Evolutionary conservation across 768 basidiomycete species (phyloP).

Genomic region (Collybia mongolica): DNA sequence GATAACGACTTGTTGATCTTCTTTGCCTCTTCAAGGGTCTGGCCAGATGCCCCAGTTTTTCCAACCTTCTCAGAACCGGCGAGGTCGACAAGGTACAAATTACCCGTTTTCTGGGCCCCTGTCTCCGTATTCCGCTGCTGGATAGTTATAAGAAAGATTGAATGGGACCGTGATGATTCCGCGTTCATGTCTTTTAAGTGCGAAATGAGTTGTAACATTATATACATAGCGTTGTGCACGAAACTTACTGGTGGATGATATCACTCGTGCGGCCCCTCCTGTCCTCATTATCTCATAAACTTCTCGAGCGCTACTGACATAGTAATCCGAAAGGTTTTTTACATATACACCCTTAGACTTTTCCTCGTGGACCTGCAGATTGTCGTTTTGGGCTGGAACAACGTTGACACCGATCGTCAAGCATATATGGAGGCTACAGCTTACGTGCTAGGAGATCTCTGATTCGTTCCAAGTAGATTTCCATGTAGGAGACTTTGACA

Average conservation of each 20-base stretch:
- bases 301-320: constrained; percentile 92
- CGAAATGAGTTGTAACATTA: neutral
- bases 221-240: neutral
- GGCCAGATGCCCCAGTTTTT: constrained; percentile 98
- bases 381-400: constrained; percentile 87
- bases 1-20: constrained; percentile 99
- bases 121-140: constrained; percentile 96
- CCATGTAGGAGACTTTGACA: constrained; percentile 99
- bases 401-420: constrained; percentile 2
- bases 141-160: constrained; percentile 97
- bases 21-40: constrained; percentile 99
- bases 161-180: constrained; percentile 97
- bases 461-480: constrained; percentile 97
- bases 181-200: constrained; percentile 92
- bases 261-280: constrained; percentile 86
- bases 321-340: constrained; percentile 96
- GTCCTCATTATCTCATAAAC: constrained; percentile 99
- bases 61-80: constrained; percentile 99
- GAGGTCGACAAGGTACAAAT: constrained; percentile 95
- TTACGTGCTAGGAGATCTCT: constrained; percentile 92
- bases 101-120: constrained; percentile 94
- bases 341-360: constrained; percentile 97
- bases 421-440: constrained; percentile 27
- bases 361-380: constrained; percentile 97
- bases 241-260: constrained; percentile 87